A percentile compares a stretch with the other conserved stretches of the same genome.
phyloP scores from a whole-genome alignment of 2,329 filamentous ascomycete species.

The Claviceps purpurea region DNA sequence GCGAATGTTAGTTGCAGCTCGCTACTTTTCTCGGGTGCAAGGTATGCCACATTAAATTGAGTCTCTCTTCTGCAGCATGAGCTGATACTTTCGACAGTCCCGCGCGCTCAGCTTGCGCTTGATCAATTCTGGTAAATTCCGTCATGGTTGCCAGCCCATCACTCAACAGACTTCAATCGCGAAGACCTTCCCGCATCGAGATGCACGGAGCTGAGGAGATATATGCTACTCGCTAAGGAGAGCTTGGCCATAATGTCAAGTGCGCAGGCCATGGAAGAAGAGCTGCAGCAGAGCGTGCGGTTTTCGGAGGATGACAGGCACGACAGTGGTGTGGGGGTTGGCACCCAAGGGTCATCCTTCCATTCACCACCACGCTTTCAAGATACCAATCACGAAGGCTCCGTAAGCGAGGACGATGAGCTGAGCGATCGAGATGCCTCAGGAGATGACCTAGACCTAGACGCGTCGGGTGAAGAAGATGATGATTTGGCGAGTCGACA shows the following conservation, averaged over 20 bases:
- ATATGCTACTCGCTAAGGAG: slow-evolving; percentile 10
- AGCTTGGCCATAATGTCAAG: slow-evolving; percentile 30
- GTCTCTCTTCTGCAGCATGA: background rate
- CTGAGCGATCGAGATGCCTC: slow-evolving; percentile 26
- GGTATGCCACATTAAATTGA: background rate
- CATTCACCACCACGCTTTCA: slow-evolving; percentile 1
- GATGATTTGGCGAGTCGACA: slow-evolving; percentile 17
- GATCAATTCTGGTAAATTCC: slow-evolving; percentile 2
- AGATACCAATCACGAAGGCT: slow-evolving; percentile 8
- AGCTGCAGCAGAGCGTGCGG: slow-evolving; percentile 42
- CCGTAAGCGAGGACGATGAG: slow-evolving; percentile 20
- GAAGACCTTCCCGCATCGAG: slow-evolving; percentile 12
- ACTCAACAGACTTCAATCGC: slow-evolving; percentile 11
- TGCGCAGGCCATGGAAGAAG: slow-evolving; percentile 42
- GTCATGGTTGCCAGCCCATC: slow-evolving; percentile 13
- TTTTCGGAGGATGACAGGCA: slow-evolving; percentile 36
- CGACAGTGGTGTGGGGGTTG: slow-evolving; percentile 17
- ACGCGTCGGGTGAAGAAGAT: slow-evolving; percentile 30
- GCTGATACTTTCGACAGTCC: slow-evolving; percentile 5
- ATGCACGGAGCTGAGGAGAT: slow-evolving; percentile 15
- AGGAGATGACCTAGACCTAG: slow-evolving; percentile 28
- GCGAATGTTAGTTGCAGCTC: slow-evolving; percentile 1
- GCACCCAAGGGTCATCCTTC: background rate
- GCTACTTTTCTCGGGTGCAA: slow-evolving; percentile 1
- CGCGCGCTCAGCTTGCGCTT: slow-evolving; percentile 7